Evolutionary conservation across 225 moss, liverwort and hornwort genomes (phyloP).

Genomic region (Marchantia paleacea): DNA sequence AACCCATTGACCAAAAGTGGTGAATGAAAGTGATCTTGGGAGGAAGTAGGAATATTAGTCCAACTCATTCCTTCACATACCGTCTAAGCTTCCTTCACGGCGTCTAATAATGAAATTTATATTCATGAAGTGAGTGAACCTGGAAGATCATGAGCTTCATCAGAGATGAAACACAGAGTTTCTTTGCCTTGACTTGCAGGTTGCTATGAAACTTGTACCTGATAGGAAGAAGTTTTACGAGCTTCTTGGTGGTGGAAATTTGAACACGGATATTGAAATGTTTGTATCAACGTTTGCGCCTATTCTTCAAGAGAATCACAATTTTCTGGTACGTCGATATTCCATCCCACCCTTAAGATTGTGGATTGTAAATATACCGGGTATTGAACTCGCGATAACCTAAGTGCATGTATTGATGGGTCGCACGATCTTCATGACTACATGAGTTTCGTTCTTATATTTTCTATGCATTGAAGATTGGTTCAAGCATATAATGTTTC

Average conservation of each 20-base stretch:
- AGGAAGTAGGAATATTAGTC: neutral
- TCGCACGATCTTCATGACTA: too few relatives aligned
- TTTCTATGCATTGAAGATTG: too few relatives aligned
- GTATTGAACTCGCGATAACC: too few relatives aligned
- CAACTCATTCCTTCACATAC: too few relatives aligned
- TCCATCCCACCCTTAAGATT: neutral
- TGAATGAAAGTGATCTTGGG: neutral
- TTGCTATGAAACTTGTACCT: conserved; percentile 86
- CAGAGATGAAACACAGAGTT: neutral
- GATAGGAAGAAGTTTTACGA: conserved; percentile 79
- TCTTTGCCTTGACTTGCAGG: conserved; percentile 40
- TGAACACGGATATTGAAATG: conserved; percentile 70
- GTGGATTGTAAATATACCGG: neutral
- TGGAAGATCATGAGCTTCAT: neutral
- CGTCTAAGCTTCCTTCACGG: too few relatives aligned
- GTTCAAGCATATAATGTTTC: neutral
- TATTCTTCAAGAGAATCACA: conserved; percentile 77
- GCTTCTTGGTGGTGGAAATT: conserved; percentile 66
- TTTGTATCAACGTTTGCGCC: conserved; percentile 71
- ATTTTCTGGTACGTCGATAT: conserved; percentile 59
- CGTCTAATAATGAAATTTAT: too few relatives aligned
- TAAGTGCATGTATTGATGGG: too few relatives aligned
- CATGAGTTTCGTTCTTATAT: too few relatives aligned
- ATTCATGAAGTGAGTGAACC: neutral
- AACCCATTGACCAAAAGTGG: too few relatives aligned